Percentiles rank a stretch among this genome's conserved stretches.
Conservation (phyloP, 2,329 filamentous ascomycete species). For the Fusarium chuoi region DNA sequence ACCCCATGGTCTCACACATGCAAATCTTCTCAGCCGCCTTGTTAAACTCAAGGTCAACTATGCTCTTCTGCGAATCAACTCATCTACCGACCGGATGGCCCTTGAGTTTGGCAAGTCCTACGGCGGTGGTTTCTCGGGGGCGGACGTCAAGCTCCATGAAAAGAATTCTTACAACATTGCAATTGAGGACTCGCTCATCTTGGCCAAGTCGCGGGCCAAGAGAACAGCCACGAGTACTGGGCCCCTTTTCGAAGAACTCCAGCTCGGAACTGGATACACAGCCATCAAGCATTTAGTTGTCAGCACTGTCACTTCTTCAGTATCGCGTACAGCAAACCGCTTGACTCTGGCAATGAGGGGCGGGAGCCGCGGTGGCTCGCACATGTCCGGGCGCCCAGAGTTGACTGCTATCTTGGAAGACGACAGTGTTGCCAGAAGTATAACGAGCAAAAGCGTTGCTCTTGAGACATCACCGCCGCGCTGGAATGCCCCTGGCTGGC, state of each 20-base stretch:
- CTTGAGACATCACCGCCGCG: neutral
- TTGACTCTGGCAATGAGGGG: neutral
- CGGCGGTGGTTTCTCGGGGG: neutral
- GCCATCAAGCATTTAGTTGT: conserved; percentile 18
- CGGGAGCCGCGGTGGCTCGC: neutral
- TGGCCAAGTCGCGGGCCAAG: neutral
- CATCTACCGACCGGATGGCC: neutral
- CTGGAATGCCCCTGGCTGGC: conserved; percentile 3
- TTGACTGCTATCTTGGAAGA: neutral
- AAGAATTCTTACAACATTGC: neutral
- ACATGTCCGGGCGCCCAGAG: neutral
- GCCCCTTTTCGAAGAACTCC: conserved; percentile 11
- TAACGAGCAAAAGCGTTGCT: neutral
- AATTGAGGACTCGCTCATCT: neutral
- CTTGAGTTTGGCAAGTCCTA: neutral
- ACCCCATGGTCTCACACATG: neutral
- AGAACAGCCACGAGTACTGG: conserved; percentile 5
- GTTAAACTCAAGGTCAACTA: conserved; percentile 15
- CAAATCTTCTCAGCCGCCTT: neutral
- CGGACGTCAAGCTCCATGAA: neutral
- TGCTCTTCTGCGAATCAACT: conserved; percentile 12
- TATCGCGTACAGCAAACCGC: conserved; percentile 21
- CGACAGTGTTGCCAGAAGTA: neutral
- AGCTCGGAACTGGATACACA: conserved; percentile 4
- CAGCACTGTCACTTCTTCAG: conserved; percentile 20